phyloP scores from a whole-genome alignment of 2,329 filamentous ascomycete species.

The Tothia fuscella region DNA sequence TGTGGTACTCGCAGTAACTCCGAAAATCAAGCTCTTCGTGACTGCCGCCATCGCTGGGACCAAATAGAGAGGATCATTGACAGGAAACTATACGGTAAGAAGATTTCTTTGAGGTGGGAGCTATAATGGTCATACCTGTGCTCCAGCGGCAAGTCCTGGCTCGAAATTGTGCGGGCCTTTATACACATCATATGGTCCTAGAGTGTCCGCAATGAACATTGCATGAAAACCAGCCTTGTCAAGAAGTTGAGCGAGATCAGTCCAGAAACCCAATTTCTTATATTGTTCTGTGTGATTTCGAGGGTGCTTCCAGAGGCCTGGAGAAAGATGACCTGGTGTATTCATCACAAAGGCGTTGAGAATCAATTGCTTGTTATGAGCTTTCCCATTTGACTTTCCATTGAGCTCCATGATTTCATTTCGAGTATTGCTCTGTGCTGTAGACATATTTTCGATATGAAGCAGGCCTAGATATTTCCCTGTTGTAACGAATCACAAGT shows the following conservation, averaged over 20 bases:
- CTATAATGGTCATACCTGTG: too few relatives aligned
- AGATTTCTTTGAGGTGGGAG: too few relatives aligned
- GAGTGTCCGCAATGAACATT: constrained; percentile 40
- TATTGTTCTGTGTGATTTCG: background rate
- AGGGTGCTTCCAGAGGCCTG: constrained; percentile 5
- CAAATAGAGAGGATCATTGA: constrained; percentile 9
- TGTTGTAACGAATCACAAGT: too few relatives aligned
- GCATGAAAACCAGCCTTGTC: constrained; percentile 39
- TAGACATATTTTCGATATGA: too few relatives aligned
- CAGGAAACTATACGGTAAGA: too few relatives aligned
- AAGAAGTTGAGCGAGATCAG: constrained; percentile 33
- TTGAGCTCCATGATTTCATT: too few relatives aligned
- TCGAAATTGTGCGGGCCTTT: constrained; percentile 18
- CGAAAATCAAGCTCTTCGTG: constrained; percentile 31
- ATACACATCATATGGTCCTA: constrained; percentile 15
- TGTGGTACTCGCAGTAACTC: constrained; percentile 26
- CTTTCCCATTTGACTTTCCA: too few relatives aligned
- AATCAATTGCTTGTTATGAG: constrained; percentile 7
- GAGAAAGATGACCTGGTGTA: background rate
- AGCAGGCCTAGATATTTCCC: too few relatives aligned
- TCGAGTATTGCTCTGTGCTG: too few relatives aligned
- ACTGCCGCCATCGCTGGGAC: constrained; percentile 27
- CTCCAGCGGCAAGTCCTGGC: constrained; percentile 30
- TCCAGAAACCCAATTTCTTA: constrained; percentile 26
- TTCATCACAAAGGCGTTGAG: constrained; percentile 3